Evolutionary conservation across 441 rosid genomes (phyloP).

Genomic region (Aleurites moluccanus): DNA sequence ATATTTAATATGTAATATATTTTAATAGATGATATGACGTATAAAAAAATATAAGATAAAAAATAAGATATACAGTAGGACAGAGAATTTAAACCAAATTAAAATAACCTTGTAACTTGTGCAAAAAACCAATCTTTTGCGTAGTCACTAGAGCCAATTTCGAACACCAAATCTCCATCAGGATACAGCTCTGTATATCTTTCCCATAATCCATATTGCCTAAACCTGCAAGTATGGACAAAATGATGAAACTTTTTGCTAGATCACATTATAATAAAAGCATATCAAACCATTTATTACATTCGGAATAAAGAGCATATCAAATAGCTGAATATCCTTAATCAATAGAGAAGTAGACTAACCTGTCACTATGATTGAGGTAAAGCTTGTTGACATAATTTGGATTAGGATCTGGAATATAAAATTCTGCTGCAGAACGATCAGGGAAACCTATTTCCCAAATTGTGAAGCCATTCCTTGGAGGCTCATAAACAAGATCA

Average conservation of each 20-base stretch:
- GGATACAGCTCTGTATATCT: slow-evolving; percentile 58
- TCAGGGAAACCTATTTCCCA: slow-evolving; percentile 94
- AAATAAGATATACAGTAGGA: no score
- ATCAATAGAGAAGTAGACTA: not conserved
- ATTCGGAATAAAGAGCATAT: no score
- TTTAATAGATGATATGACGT: no score
- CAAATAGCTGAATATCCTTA: no score
- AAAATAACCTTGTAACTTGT: slow-evolving; percentile 52
- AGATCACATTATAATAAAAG: not conserved
- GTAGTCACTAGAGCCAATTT: slow-evolving; percentile 44
- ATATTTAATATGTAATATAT: no score
- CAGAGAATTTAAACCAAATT: no score
- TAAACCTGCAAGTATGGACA: slow-evolving; percentile 47
- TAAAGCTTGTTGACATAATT: no score
- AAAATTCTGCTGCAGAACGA: slow-evolving; percentile 75
- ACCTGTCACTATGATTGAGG: slow-evolving; percentile 82
- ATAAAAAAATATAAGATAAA: no score
- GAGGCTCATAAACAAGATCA: slow-evolving; percentile 60
- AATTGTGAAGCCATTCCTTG: slow-evolving; percentile 72
- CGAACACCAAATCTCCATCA: slow-evolving; percentile 48
- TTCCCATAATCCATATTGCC: slow-evolving; percentile 73
- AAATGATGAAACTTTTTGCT: not conserved
- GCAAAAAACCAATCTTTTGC: slow-evolving; percentile 59
- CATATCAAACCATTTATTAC: no score
- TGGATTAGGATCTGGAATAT: slow-evolving; percentile 72